These are phyloP conservation scores for Colletotrichum cordylinicola DNA, from an alignment of 2,329 filamentous ascomycete species.

Conservation along the genomic window DNA sequence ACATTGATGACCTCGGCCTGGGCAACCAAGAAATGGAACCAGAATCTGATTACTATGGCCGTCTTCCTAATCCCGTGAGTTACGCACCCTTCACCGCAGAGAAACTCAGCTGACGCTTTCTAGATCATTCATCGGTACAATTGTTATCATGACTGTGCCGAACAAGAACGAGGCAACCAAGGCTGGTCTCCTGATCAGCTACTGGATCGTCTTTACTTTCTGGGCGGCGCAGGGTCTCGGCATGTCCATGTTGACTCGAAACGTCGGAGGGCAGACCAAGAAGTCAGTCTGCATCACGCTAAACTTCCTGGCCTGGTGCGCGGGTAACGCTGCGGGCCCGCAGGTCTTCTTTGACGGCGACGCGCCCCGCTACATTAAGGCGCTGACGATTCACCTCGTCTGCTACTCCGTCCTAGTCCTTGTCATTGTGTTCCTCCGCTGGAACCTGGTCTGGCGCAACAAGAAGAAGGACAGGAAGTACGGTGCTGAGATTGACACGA, in stretches of 20 bases:
- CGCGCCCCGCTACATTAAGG: conserved; percentile 38
- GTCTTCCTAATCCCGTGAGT: neutral
- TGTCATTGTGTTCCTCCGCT: conserved; percentile 27
- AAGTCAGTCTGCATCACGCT: conserved; percentile 42
- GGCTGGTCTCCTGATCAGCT: neutral
- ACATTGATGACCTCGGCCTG: neutral
- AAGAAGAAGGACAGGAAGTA: conserved; percentile 14
- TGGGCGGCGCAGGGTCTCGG: conserved; percentile 6
- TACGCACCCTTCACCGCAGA: neutral
- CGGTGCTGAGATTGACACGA: conserved; percentile 12
- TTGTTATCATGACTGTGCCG: conserved; percentile 11
- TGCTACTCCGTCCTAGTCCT: conserved; percentile 34
- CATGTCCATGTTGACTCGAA: conserved; percentile 27
- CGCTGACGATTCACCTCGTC: conserved; percentile 38
- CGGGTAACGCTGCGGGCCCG: conserved; percentile 42
- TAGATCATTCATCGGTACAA: neutral
- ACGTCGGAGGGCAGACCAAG: conserved; percentile 33
- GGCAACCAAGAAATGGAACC: conserved; percentile 6
- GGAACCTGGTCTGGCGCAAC: conserved; percentile 26
- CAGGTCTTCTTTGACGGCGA: conserved; percentile 38
- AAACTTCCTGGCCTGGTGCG: conserved; percentile 41
- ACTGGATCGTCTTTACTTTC: conserved; percentile 1
- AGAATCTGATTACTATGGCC: conserved; percentile 23
- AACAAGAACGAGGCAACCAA: neutral
- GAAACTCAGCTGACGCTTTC: neutral